A percentile compares a stretch with the other conserved stretches of the same genome.
These are phyloP conservation scores for Tulasnella sp. DNA, from an alignment of 768 basidiomycete species.

Conservation along the genomic window DNA sequence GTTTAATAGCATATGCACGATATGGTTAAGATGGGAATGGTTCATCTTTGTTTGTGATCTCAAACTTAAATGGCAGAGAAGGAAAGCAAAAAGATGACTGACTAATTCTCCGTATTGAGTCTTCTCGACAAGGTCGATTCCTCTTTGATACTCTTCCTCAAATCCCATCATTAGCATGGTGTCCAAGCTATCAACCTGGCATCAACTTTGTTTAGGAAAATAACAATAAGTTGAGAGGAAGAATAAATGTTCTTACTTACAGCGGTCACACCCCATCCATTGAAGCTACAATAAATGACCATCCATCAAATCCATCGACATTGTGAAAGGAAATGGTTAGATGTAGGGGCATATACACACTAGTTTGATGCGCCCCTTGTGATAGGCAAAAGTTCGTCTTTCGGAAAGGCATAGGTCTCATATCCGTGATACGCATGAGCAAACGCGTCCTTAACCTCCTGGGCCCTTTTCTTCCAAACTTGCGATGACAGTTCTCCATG, in stretches of 20 bases:
- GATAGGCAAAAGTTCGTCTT: constrained; percentile 22
- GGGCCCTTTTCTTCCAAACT: constrained; percentile 17
- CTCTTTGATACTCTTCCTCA: constrained; percentile 33
- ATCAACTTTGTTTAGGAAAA: not conserved
- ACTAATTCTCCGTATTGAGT: not conserved
- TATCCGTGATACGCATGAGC: constrained; percentile 21
- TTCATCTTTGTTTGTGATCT: not conserved
- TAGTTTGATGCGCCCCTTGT: constrained; percentile 15
- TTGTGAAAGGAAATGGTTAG: too few relatives aligned
- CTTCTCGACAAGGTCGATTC: constrained; percentile 24
- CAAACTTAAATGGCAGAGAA: too few relatives aligned
- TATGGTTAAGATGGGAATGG: not conserved
- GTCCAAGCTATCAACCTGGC: constrained; percentile 60
- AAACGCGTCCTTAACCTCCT: constrained; percentile 21
- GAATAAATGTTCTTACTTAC: constrained; percentile 17
- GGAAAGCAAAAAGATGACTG: not conserved
- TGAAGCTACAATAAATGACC: constrained; percentile 25
- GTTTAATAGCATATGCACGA: too few relatives aligned
- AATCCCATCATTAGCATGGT: constrained; percentile 77
- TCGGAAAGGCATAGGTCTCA: constrained; percentile 20
- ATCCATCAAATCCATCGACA: too few relatives aligned
- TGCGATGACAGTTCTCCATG: not conserved
- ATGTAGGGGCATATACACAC: too few relatives aligned
- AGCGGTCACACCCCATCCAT: constrained; percentile 67
- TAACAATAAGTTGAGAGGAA: not conserved